Evolutionary conservation across 1,284 basidiomycete species (phyloP).

Genomic region (Psilocybe mexicana): DNA sequence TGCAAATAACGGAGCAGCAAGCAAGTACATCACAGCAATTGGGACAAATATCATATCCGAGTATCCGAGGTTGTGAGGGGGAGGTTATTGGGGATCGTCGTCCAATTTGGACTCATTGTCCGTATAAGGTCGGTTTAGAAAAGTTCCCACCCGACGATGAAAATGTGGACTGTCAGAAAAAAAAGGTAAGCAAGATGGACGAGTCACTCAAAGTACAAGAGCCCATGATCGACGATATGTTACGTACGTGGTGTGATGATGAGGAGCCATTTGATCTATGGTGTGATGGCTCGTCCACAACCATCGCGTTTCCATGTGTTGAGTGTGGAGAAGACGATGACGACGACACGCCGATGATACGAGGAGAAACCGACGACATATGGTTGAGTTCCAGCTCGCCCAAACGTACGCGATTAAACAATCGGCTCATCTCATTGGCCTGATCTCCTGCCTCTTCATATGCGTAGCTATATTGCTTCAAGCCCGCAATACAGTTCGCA

Average conservation of each 20-base stretch:
- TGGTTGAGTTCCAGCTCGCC: slow-evolving; percentile 56
- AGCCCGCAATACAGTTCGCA: slow-evolving; percentile 76
- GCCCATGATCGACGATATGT: neutral
- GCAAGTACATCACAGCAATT: neutral
- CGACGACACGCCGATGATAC: slow-evolving; percentile 25
- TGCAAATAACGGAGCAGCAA: neutral
- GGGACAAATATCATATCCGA: neutral
- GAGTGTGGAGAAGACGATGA: slow-evolving; percentile 22
- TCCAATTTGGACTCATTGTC: slow-evolving; percentile 17
- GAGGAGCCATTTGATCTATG: slow-evolving; percentile 20
- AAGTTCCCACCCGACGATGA: slow-evolving; percentile 18
- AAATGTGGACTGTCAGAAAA: slow-evolving; percentile 2
- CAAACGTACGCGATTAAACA: slow-evolving; percentile 48
- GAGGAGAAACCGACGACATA: slow-evolving; percentile 48
- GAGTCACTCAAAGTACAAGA: neutral
- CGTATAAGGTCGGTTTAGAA: slow-evolving; percentile 24
- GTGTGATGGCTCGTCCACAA: slow-evolving; percentile 25
- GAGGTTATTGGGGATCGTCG: neutral
- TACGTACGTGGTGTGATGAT: slow-evolving; percentile 29
- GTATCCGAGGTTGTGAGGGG: neutral
- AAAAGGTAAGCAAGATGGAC: neutral
- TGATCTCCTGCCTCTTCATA: slow-evolving; percentile 85
- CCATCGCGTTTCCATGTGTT: slow-evolving; percentile 25
- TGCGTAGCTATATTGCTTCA: slow-evolving; percentile 85
- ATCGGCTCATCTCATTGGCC: slow-evolving; percentile 64